Conservation (phyloP, 108 stramenopile species). For the Skeletonema tropicum region DNA sequence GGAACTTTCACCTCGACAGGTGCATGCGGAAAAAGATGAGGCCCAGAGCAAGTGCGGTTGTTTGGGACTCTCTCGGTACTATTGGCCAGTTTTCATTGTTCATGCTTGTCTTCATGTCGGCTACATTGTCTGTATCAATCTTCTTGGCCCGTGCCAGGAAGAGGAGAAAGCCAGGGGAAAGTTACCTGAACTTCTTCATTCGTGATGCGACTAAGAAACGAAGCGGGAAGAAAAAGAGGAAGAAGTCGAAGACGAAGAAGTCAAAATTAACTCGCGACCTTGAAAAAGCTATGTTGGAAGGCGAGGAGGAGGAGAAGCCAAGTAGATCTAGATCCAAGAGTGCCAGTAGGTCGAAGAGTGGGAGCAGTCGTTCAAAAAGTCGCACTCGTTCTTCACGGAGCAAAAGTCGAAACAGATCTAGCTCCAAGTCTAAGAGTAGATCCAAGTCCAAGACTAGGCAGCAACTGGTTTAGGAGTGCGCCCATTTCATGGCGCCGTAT, state of each 20-base stretch:
- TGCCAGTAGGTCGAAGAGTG: conserved; percentile 15
- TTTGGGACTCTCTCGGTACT: conserved; percentile 84
- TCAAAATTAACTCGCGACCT: conserved; percentile 51
- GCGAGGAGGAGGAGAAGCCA: conserved; percentile 31
- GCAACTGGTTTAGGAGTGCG: conserved; percentile 3
- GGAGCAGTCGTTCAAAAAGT: conserved; percentile 18
- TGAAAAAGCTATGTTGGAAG: conserved; percentile 66
- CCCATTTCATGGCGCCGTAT: neutral
- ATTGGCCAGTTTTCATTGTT: conserved; percentile 83
- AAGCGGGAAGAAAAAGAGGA: conserved; percentile 57
- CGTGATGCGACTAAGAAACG: conserved; percentile 70
- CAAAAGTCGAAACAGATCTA: conserved; percentile 13
- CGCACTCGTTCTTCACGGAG: conserved; percentile 7
- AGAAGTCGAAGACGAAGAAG: conserved; percentile 23
- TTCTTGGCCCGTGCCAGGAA: conserved; percentile 85
- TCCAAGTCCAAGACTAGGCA: conserved; percentile 10
- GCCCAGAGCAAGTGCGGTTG: conserved; percentile 72
- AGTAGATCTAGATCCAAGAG: conserved; percentile 26
- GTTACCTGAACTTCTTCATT: conserved; percentile 84
- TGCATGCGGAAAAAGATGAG: conserved; percentile 79
- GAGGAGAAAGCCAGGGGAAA: conserved; percentile 80
- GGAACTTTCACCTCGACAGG: conserved; percentile 82
- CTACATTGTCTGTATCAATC: conserved; percentile 78
- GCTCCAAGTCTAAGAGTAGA: conserved; percentile 7
- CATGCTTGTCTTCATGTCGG: conserved; percentile 80